These are phyloP conservation scores for Cucumis variabilis DNA, from an alignment of 331 rosid species.

Conservation along the genomic window DNA sequence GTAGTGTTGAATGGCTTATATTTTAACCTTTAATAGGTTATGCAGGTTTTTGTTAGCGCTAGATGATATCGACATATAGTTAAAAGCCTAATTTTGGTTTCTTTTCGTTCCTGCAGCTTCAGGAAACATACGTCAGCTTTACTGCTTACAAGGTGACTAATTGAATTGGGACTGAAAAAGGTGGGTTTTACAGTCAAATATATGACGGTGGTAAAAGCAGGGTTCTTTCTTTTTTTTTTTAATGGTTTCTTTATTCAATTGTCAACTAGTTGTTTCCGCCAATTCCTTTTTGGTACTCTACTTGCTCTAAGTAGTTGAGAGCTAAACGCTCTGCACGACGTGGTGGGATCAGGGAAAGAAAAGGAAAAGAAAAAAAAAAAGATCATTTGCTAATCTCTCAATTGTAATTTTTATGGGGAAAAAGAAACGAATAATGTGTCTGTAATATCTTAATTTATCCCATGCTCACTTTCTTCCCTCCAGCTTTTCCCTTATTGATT, in stretches of 20 bases:
- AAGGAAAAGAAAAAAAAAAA: background rate
- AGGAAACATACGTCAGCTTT: slow-evolving; percentile 98
- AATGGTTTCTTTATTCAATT: slow-evolving; percentile 19
- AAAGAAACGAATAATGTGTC: slow-evolving; percentile 29
- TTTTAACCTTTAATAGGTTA: background rate
- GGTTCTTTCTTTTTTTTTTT: no score
- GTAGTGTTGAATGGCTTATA: background rate
- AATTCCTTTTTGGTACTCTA: slow-evolving; percentile 32
- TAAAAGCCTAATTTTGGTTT: background rate
- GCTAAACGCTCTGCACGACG: background rate
- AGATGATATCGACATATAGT: background rate
- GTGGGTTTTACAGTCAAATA: background rate
- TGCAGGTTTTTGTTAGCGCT: background rate
- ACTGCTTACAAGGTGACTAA: slow-evolving; percentile 95
- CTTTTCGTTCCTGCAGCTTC: slow-evolving; percentile 66
- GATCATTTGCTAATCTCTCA: slow-evolving; percentile 22
- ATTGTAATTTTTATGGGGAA: slow-evolving; percentile 27
- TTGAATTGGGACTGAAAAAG: slow-evolving; percentile 22
- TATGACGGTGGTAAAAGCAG: slow-evolving; percentile 21
- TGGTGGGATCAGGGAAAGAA: slow-evolving; percentile 9
- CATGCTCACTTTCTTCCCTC: background rate
- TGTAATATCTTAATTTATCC: slow-evolving; percentile 32
- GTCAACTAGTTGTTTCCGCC: slow-evolving; percentile 27
- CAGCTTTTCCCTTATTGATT: slow-evolving; percentile 1
- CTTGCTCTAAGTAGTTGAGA: slow-evolving; percentile 24